Evolutionary conservation across 2,329 filamentous ascomycete genomes (phyloP).

Genomic region (Aspergillus sp.): DNA sequence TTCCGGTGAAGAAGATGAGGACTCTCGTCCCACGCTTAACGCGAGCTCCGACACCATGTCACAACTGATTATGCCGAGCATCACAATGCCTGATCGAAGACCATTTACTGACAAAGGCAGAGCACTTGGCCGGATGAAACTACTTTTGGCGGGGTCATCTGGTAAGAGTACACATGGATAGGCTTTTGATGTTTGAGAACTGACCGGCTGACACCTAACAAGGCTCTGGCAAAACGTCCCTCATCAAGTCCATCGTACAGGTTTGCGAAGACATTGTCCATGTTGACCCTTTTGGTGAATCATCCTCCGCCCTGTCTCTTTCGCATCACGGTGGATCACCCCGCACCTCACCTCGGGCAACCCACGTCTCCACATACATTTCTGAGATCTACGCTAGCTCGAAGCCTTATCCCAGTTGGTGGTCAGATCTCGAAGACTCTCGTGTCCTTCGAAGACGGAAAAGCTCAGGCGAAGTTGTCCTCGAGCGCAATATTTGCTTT

Average conservation of each 20-base stretch:
- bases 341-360: conserved; percentile 20
- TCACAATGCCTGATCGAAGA: conserved; percentile 82
- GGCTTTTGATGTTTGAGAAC: background rate
- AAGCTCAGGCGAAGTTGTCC: conserved; percentile 71
- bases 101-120: conserved; percentile 89
- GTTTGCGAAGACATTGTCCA: conserved; percentile 90
- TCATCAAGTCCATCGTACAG: conserved; percentile 86
- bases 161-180: conserved; percentile 50
- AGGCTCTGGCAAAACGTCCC: conserved; percentile 85
- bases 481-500: conserved; percentile 93
- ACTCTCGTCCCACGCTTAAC: conserved; percentile 25
- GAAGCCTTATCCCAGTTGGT: conserved; percentile 85
- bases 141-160: conserved; percentile 78
- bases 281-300: conserved; percentile 62
- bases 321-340: conserved; percentile 21
- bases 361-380: conserved; percentile 39
- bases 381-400: conserved; percentile 77
- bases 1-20: conserved; percentile 58
- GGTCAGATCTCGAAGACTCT: conserved; percentile 73
- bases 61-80: conserved; percentile 98
- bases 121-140: conserved; percentile 78
- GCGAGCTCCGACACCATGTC: conserved; percentile 41
- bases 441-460: conserved; percentile 62
- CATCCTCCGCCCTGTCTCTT: conserved; percentile 20
- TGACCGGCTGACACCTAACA: conserved; percentile 1